These are phyloP conservation scores for Paramecium biaurelia DNA, from an alignment of 73 alveolate species.

Conservation along the genomic window DNA sequence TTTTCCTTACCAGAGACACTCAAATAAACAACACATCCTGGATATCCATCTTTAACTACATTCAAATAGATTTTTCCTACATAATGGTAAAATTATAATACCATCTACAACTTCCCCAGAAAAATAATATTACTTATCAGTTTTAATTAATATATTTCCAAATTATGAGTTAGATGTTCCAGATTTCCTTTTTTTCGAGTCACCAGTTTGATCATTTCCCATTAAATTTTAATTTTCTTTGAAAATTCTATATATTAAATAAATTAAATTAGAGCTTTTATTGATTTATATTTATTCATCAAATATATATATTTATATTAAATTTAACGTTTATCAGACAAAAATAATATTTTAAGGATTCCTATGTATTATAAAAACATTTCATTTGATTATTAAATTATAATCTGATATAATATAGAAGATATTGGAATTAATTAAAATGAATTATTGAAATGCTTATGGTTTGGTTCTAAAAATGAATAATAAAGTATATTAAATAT, in stretches of 20 bases:
- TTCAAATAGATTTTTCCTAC: constrained; percentile 22
- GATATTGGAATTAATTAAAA: neutral
- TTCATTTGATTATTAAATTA: too few relatives aligned
- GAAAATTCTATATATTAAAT: too few relatives aligned
- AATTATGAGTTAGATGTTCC: neutral
- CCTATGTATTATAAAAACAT: too few relatives aligned
- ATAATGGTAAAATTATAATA: neutral
- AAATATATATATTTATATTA: too few relatives aligned
- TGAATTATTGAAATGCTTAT: too few relatives aligned
- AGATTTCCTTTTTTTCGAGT: neutral
- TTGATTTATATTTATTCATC: too few relatives aligned
- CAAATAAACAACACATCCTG: neutral
- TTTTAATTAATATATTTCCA: neutral
- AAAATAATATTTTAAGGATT: too few relatives aligned
- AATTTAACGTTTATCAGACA: too few relatives aligned
- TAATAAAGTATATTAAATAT: neutral
- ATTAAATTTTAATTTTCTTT: neutral
- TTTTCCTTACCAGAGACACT: neutral
- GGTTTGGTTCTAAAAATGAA: neutral
- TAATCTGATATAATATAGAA: neutral
- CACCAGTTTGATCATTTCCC: neutral
- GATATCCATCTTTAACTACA: neutral
- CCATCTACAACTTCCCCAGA: neutral
- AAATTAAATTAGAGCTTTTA: too few relatives aligned
- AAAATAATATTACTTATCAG: neutral